phyloP scores from a whole-genome alignment of 352 stramenopile species.

The Pilasporangium apinafurcum region DNA sequence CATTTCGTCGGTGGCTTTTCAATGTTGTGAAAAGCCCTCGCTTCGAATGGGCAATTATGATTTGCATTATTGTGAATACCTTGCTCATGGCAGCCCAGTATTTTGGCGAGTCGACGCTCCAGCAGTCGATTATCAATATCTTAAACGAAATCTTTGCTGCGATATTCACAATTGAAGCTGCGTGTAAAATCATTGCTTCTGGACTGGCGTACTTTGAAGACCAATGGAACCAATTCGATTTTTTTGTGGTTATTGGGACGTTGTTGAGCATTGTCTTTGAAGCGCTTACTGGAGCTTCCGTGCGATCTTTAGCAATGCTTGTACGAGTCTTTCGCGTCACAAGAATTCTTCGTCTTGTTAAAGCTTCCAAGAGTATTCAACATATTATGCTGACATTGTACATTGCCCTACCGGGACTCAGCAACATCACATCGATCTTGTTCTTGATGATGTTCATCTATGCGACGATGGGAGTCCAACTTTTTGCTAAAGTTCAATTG shows the following conservation, averaged over 20 bases:
- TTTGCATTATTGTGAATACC: conserved; percentile 88
- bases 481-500: conserved; percentile 87
- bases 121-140: conserved; percentile 42
- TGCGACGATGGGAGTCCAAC: conserved; percentile 88
- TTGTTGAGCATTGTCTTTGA: conserved; percentile 57
- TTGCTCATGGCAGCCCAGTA: conserved; percentile 84
- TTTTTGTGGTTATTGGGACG: conserved; percentile 71
- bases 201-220: conserved; percentile 78
- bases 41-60: conserved; percentile 89
- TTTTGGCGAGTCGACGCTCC: conserved; percentile 69
- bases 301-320: conserved; percentile 79
- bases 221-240: conserved; percentile 89
- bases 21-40: conserved; percentile 45
- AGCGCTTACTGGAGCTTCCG: conserved; percentile 36
- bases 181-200: conserved; percentile 83
- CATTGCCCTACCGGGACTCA: conserved; percentile 80
- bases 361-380: conserved; percentile 80
- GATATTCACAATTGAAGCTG: conserved; percentile 87
- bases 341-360: conserved; percentile 76
- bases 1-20: conserved; percentile 52
- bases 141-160: conserved; percentile 86
- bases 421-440: conserved; percentile 89
- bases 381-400: conserved; percentile 91
- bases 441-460: conserved; percentile 94
- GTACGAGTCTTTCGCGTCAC: conserved; percentile 90